Evolutionary conservation across 345 rosid genomes (phyloP).

Genomic region (Rhizophora apiculata): DNA sequence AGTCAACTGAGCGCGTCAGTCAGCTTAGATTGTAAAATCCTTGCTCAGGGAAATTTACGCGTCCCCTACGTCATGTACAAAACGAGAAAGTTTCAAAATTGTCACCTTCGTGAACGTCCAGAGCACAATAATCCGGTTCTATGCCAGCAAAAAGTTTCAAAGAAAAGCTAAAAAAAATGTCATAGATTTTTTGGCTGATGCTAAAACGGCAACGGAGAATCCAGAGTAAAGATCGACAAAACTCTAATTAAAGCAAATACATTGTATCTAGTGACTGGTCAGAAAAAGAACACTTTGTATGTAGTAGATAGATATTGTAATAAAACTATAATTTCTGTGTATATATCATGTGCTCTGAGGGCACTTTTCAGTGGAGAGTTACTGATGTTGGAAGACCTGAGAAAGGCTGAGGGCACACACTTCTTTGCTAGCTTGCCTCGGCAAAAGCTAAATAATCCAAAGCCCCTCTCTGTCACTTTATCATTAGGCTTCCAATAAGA

Average conservation of each 20-base stretch:
- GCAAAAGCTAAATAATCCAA: not conserved
- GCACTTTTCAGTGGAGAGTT: not conserved
- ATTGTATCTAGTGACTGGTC: not conserved
- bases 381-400: constrained; percentile 9
- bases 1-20: too few species aligned
- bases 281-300: not conserved
- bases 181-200: not conserved
- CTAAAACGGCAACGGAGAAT: not conserved
- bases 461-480: not conserved
- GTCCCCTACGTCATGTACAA: not conserved
- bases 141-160: not conserved
- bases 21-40: too few species aligned
- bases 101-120: not conserved
- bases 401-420: constrained; percentile 10
- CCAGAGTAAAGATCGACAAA: not conserved
- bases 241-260: not conserved
- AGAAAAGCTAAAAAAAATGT: constrained; percentile 18
- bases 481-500: constrained; percentile 12
- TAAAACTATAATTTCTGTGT: not conserved
- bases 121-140: not conserved
- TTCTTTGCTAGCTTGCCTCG: not conserved
- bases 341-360: not conserved
- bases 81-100: not conserved
- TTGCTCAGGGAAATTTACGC: too few species aligned
- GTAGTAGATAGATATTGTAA: not conserved